A percentile compares a stretch with the other conserved stretches of the same genome.
Conservation (phyloP, 2,329 filamentous ascomycete genomes). For the Diaporthe sp. region DNA sequence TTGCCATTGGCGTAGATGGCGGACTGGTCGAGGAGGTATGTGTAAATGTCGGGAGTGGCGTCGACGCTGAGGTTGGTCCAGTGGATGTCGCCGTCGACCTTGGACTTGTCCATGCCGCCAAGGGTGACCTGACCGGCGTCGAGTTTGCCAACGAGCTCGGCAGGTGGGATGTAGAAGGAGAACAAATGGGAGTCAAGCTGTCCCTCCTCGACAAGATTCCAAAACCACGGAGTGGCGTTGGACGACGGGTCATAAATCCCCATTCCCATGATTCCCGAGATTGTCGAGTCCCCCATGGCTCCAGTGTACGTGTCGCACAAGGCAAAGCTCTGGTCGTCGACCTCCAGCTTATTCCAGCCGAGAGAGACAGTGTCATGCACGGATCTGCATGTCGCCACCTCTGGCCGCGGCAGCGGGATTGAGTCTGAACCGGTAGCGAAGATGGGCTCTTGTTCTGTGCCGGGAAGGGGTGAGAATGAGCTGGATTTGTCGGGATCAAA, state of each 20-base stretch:
- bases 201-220: constrained; percentile 47
- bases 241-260: constrained; percentile 9
- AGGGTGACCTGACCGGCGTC: constrained; percentile 49
- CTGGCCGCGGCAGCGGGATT: constrained; percentile 43
- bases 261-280: constrained; percentile 52
- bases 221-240: constrained; percentile 45
- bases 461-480: constrained; percentile 47
- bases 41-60: constrained; percentile 38
- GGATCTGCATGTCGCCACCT: constrained; percentile 45
- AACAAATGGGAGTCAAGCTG: constrained; percentile 47
- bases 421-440: constrained; percentile 50
- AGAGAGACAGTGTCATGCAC: constrained; percentile 50
- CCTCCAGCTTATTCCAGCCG: constrained; percentile 40
- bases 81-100: constrained; percentile 47
- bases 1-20: constrained; percentile 46
- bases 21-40: constrained; percentile 48
- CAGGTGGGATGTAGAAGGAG: constrained; percentile 47
- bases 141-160: constrained; percentile 41
- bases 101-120: constrained; percentile 49
- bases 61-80: constrained; percentile 45
- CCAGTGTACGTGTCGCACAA: constrained; percentile 49
- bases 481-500: constrained; percentile 49
- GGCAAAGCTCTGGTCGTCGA: constrained; percentile 48
- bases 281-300: constrained; percentile 45
- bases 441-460: constrained; percentile 35